Percentiles rank a stretch among this genome's conserved stretches.
Conservation (phyloP, 179 eudicot species). For the Sideroxylon spinosum region DNA sequence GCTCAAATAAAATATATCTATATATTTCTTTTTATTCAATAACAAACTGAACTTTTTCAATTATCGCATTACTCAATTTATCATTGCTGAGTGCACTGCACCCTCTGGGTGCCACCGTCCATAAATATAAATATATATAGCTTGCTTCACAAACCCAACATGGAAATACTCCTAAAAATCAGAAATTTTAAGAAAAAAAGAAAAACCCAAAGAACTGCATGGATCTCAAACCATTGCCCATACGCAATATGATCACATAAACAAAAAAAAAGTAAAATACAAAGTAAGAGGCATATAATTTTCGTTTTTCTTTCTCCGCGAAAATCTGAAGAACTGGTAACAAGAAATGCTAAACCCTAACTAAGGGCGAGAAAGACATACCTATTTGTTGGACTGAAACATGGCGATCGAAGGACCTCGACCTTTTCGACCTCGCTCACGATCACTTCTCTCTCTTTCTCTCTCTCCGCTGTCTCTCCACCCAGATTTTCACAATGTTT, state of each 20-base stretch:
- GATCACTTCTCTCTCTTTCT: neutral
- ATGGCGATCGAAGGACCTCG: neutral
- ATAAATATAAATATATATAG: neutral
- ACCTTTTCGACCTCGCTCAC: no score
- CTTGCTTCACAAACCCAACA: neutral
- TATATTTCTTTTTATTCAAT: no score
- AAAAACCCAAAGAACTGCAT: neutral
- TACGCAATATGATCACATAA: neutral
- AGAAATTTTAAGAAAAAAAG: neutral
- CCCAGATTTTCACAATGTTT: neutral
- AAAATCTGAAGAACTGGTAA: neutral
- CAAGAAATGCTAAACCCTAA: constrained; percentile 9
- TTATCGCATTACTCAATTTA: no score
- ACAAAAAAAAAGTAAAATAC: neutral
- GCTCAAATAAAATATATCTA: no score
- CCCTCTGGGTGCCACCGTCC: neutral
- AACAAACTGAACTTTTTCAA: no score
- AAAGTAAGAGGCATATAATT: no score
- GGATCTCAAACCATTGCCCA: neutral
- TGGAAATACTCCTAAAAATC: neutral
- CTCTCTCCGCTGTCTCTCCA: neutral
- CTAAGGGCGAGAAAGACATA: neutral
- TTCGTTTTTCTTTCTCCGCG: neutral
- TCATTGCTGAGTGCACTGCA: neutral
- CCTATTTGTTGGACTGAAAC: constrained; percentile 8